Evolutionary conservation across 345 rosid species (phyloP), one percentile per base, ranked within the genome.

Genomic region (Corchorus olitorius): DNA sequence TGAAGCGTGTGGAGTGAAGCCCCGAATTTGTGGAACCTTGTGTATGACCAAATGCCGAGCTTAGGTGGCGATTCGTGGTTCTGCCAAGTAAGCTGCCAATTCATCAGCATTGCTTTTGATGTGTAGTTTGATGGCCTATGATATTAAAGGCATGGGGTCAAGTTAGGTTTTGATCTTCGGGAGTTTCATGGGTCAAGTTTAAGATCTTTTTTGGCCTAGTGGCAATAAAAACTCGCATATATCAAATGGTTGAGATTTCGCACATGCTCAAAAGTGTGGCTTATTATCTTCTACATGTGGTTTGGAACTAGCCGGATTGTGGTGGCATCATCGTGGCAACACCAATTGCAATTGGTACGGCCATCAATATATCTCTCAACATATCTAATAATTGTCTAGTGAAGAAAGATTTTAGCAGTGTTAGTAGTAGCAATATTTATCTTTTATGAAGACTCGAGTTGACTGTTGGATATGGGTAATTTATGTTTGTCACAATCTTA

Each of bases 1-100:
- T 15, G 77, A 39, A 52, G 70, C 50, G 70, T 74, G 77, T 63
- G 70, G 77, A 74, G 14, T 50, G 41, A 74, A 48, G 34, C 16
- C 16, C 56, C 10, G 33, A 74, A 48, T 15, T 35, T 5, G 73
- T 50, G 59, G 7, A 33, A 9, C 22, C 43, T n/a, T 37, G 60
- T 49, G 60, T 60, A 45, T 5, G 56, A 20, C 33, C 70, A n/a
- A 17, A 63, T 7, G 43, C 19, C 6, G 7, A 34, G 43, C 34
- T 4, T 12, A 35, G 11, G 46, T 73, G 61, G 45, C 15, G 4
- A 16, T 6, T 5, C 48, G 16, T 6, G 17, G 48, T 35, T 17
- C 48, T 2, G 60, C 50, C 48, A 35, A 6, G 27, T 46, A 61
- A 49, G 60, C 45, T n/a, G 70, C 62, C 76, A 8, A 62, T 8